Evolutionary conservation across 495 filamentous ascomycete genomes (phyloP), one percentile per base, ranked within the genome.

Genomic region (Neurospora tetraspora): DNA sequence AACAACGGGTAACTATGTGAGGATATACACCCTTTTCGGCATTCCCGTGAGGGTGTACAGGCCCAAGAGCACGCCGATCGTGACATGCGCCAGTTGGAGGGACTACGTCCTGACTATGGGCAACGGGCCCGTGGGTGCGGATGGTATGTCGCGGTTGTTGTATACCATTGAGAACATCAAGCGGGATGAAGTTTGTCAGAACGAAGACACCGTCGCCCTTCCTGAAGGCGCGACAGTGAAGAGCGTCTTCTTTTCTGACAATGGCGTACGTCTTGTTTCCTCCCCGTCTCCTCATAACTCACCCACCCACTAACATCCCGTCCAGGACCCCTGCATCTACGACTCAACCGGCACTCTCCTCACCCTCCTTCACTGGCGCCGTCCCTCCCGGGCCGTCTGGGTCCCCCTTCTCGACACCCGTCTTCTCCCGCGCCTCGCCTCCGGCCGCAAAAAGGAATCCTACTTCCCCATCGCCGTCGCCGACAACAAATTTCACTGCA

Each of bases 391-490:
- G 78, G 96, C 96, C 18, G 89, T 88, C 20, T 99, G 96, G 96
- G 88, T 96, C 14, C 96, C 96, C 3, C 83, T 98, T 0, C 87
- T 99, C 6, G 94, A 98, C 82, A 99, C 96, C 0, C 93, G 85
- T 73, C 89, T 89, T 8, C 85, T 99, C 27, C 89, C 92, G 5
- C 93, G 96, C 69, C 85, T 97, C 6, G 90, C 91, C 4, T 88
- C 88, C 8, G 96, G 96, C 42, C 88, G 89, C 65, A 97, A 96
- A 78, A 89, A 92, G 74, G 96, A 99, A 80, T 88, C 86, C 0
- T 99, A 99, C 81, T 99, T 94, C 89, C 96, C 96, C 0, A 93
- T 99, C 39, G 96, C 95, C 11, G 94, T 98, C 3, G 94, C 94
- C 18, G 89, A 94, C 74, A 87, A 91, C 75, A 96, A 92, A 77